phyloP scores from a whole-genome alignment of 352 stramenopile species.

The Phytophthora syringae region DNA sequence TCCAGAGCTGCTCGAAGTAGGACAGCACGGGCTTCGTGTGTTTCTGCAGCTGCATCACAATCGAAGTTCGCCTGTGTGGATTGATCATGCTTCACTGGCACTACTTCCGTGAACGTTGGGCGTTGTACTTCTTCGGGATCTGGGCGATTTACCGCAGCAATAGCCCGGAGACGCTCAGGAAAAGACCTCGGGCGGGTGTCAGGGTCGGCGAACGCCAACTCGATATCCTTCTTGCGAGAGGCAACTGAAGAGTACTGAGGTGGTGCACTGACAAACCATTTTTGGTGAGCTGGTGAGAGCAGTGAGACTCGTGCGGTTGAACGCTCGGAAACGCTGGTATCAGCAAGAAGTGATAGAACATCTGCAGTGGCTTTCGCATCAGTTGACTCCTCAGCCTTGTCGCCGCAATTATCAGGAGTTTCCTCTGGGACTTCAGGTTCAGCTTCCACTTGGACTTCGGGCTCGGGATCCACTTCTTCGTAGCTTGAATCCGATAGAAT shows the following conservation, averaged over 20 bases:
- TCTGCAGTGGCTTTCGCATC: slow-evolving; percentile 18
- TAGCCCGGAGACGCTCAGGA: slow-evolving; percentile 38
- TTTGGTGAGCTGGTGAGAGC: slow-evolving; percentile 45
- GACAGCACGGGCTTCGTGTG: not conserved
- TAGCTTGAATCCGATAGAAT: slow-evolving; percentile 31
- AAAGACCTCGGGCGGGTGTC: slow-evolving; percentile 10
- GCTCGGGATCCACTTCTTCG: slow-evolving; percentile 38
- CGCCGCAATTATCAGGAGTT: not conserved
- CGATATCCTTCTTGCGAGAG: slow-evolving; percentile 21
- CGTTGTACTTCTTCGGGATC: not conserved
- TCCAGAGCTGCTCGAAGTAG: slow-evolving; percentile 43
- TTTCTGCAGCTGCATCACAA: not conserved
- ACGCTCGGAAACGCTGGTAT: slow-evolving; percentile 13
- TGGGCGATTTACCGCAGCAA: slow-evolving; percentile 14
- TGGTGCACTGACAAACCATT: slow-evolving; percentile 10
- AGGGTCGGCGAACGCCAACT: slow-evolving; percentile 35
- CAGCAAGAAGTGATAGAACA: slow-evolving; percentile 36
- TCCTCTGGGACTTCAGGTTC: slow-evolving; percentile 23
- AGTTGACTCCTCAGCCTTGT: not conserved
- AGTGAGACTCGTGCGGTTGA: slow-evolving; percentile 35
- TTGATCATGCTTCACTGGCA: slow-evolving; percentile 30
- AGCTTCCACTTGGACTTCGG: slow-evolving; percentile 31
- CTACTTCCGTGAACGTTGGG: slow-evolving; percentile 38
- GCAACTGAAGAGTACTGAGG: slow-evolving; percentile 1
- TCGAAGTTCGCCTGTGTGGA: slow-evolving; percentile 40